Conservation (phyloP, 192 early-diverging fungal species). For the Spizellomyces punctatus region DNA sequence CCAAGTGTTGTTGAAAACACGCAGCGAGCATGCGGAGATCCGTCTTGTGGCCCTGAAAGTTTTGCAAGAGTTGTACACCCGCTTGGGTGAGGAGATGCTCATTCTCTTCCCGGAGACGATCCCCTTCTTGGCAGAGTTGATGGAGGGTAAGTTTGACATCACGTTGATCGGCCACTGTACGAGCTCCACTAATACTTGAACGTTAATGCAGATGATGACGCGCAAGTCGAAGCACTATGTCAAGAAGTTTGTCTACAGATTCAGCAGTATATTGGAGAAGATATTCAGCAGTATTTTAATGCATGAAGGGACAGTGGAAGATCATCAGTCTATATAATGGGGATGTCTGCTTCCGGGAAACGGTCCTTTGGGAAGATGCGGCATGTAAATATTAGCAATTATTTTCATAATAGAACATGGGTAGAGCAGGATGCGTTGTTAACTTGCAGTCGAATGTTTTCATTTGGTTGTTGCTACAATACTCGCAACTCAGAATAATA, state of each 20-base stretch:
- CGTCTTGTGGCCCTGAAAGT: constrained; percentile 72
- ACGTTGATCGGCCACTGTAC: background rate
- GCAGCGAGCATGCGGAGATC: constrained; percentile 63
- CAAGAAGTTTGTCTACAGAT: constrained; percentile 84
- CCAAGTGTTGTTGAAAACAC: constrained; percentile 73
- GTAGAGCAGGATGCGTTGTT: no score
- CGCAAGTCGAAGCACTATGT: constrained; percentile 76
- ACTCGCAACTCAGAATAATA: no score
- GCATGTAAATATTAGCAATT: no score
- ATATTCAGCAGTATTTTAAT: constrained; percentile 78
- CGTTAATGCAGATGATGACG: constrained; percentile 41
- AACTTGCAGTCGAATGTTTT: no score
- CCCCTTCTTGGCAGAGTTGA: constrained; percentile 89
- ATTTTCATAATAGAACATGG: no score
- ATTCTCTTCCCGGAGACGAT: constrained; percentile 92
- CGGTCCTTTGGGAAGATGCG: no score
- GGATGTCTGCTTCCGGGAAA: no score
- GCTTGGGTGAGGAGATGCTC: constrained; percentile 92
- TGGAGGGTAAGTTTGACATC: constrained; percentile 66
- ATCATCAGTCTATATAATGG: no score
- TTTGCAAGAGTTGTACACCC: constrained; percentile 80
- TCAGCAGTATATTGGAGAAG: constrained; percentile 89
- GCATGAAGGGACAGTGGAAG: background rate
- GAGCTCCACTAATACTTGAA: no score
- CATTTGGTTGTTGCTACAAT: no score